Conservation (phyloP, 2,329 filamentous ascomycete genomes). For the Pseudogymnoascus sp. region DNA sequence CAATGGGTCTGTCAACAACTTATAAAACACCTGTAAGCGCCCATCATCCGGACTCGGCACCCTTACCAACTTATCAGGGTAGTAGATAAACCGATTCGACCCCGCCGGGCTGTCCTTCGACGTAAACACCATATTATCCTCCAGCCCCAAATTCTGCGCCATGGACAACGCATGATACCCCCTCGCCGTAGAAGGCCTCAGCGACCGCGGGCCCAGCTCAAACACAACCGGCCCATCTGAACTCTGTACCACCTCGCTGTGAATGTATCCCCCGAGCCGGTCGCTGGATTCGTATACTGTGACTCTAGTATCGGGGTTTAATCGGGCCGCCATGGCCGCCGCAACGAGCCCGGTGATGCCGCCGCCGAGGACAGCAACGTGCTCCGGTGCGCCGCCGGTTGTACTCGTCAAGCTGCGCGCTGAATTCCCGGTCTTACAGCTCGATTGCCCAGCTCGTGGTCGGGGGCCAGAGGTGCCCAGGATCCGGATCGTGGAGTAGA, state of each 20-base stretch:
- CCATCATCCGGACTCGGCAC: slow-evolving; percentile 41
- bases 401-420: background rate
- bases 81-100: slow-evolving; percentile 73
- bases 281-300: slow-evolving; percentile 70
- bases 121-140: slow-evolving; percentile 48
- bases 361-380: slow-evolving; percentile 65
- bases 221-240: slow-evolving; percentile 60
- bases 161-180: slow-evolving; percentile 21
- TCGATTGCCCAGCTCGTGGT: background rate
- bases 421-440: background rate
- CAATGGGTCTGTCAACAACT: slow-evolving; percentile 45
- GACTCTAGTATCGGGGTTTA: slow-evolving; percentile 61
- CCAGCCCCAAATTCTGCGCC: slow-evolving; percentile 43
- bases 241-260: slow-evolving; percentile 55
- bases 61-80: slow-evolving; percentile 70
- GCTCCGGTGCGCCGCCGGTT: background rate
- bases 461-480: background rate
- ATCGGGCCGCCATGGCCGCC: slow-evolving; percentile 66
- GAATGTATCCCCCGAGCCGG: slow-evolving; percentile 76
- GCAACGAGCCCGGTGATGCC: slow-evolving; percentile 75
- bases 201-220: slow-evolving; percentile 67
- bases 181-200: slow-evolving; percentile 21
- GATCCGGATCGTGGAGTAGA: background rate
- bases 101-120: slow-evolving; percentile 43
- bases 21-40: slow-evolving; percentile 27